Base-by-base conservation (phyloP, 2,329 filamentous ascomycete species). In the Monosporascus sp. region DNA sequence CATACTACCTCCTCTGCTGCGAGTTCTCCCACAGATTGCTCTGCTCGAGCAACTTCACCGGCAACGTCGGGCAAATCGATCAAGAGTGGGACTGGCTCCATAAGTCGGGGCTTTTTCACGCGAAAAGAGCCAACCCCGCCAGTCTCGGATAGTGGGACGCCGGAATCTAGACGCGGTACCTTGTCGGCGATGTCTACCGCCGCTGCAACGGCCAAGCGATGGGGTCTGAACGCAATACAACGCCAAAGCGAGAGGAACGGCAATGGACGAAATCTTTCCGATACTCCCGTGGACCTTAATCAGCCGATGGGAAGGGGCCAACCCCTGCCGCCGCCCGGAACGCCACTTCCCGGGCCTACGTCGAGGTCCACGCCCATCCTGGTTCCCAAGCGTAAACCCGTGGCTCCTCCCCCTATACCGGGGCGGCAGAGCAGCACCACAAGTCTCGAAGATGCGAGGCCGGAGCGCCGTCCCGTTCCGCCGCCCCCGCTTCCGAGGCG, bases 281-380 rank as follows among this genome's bases (percentile, higher is more conserved):
- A 69, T 50, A 58, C 65, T 22, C 61, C 60, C 1, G 55, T 68
- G 15, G 66, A 68, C 48, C 55, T 68, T 9, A 68, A 66, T 51
- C 63, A 65, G 48, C 67, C 67, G 22, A 69, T 69, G 67, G 67
- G 67, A 15, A 64, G 67, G 8, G 67, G 67, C 6, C 66, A 68
- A 18, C 67, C 67, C 2, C 53, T 69, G 3, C 67, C 67, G 5
- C 66, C 67, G 8, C 66, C 67, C 0, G 67, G 66, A 9, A 67
- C 61, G 5, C 67, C 67, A 11, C 59, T 68, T 14, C 67, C 67
- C 1, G 59, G 62, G 2, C 67, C 67, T 2, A 64, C 62, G 1
- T 57, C 64, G 52, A 66, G 63, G 31, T 52, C 61, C 8, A 60
- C 57, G 15, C 63, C 66, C 1, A 60, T 64, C 34, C 48, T 57